Conservation (phyloP, 306 rosid genomes). For the Corylus heterophylla region DNA sequence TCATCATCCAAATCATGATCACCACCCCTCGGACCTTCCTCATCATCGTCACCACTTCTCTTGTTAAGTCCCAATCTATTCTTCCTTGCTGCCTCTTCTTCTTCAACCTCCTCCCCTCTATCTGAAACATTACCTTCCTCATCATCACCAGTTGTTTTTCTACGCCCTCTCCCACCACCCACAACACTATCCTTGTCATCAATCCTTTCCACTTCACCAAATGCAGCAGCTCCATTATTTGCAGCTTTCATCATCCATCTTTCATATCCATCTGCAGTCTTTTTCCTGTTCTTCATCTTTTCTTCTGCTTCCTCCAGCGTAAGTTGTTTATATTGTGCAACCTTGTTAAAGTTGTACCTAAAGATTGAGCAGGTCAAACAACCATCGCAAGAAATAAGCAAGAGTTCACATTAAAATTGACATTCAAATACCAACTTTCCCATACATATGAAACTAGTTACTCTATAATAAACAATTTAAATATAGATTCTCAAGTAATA, state of each 20-base stretch:
- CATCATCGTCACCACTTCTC: constrained; percentile 72
- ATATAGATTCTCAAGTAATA: neutral
- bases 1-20: constrained; percentile 85
- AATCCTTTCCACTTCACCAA: constrained; percentile 72
- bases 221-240: constrained; percentile 78
- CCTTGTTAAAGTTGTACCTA: constrained; percentile 97
- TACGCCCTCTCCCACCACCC: constrained; percentile 64
- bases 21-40: constrained; percentile 73
- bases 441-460: neutral
- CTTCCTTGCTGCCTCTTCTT: constrained; percentile 74
- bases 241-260: constrained; percentile 99
- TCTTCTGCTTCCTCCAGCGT: constrained; percentile 98
- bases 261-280: constrained; percentile 97
- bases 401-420: neutral
- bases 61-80: constrained; percentile 68
- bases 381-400: neutral
- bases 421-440: neutral
- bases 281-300: constrained; percentile 90
- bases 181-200: constrained; percentile 69
- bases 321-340: constrained; percentile 90
- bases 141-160: constrained; percentile 50
- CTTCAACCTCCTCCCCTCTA: constrained; percentile 93
- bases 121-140: constrained; percentile 86
- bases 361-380: constrained; percentile 25
- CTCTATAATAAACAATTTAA: neutral